phyloP scores from a whole-genome alignment of 805 yeast species.

The Barnettozyma sp. region DNA sequence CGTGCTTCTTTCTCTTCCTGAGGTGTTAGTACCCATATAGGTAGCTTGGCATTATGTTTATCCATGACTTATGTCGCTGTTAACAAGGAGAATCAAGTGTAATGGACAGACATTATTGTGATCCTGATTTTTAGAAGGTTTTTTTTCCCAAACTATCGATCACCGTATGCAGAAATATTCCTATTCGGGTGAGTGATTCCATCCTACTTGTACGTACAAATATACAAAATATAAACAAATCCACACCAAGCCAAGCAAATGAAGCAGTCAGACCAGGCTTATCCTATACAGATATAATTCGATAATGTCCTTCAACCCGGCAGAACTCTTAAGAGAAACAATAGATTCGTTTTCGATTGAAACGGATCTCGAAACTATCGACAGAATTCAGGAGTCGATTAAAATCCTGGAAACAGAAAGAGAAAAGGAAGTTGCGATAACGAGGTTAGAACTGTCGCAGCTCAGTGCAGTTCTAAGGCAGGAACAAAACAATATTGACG shows the following conservation, averaged over 20 bases:
- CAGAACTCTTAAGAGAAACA: slow-evolving; percentile 33
- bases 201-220: too few relatives aligned
- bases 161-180: not conserved
- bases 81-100: too few relatives aligned
- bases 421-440: slow-evolving; percentile 20
- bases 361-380: slow-evolving; percentile 41
- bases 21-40: slow-evolving; percentile 72
- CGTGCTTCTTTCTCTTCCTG: slow-evolving; percentile 69
- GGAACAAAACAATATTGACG: slow-evolving; percentile 17
- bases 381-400: slow-evolving; percentile 36
- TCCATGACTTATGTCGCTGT: slow-evolving; percentile 14
- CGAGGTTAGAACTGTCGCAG: slow-evolving; percentile 17
- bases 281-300: not conserved
- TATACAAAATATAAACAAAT: slow-evolving; percentile 1
- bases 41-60: slow-evolving; percentile 36
- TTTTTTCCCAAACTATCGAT: too few relatives aligned
- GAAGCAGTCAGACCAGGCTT: not conserved
- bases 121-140: too few relatives aligned
- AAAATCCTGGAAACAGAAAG: slow-evolving; percentile 27
- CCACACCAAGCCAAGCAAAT: not conserved
- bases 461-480: slow-evolving; percentile 15
- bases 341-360: slow-evolving; percentile 45
- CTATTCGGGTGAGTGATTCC: not conserved
- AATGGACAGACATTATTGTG: not conserved
- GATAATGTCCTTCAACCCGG: slow-evolving; percentile 8